These are phyloP conservation scores for Saturnispora kantuleensis DNA, from an alignment of 805 yeast species.

Conservation along the genomic window DNA sequence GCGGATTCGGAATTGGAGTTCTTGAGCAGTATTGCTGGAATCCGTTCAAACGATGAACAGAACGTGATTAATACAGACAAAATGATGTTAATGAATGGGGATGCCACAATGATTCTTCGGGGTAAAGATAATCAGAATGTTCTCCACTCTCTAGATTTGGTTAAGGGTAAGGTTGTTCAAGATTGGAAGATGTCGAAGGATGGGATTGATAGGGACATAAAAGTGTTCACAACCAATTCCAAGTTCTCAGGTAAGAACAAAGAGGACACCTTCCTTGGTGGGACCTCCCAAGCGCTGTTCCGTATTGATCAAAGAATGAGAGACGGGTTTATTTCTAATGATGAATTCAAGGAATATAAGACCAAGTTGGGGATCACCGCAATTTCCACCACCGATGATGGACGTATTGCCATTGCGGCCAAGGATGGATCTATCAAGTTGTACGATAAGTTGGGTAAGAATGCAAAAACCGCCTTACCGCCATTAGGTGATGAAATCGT, in stretches of 20 bases:
- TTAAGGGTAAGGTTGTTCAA: conserved; percentile 73
- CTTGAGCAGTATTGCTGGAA: conserved; percentile 55
- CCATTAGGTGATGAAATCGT: conserved; percentile 69
- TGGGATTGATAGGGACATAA: conserved; percentile 31
- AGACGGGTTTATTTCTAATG: conserved; percentile 45
- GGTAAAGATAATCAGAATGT: conserved; percentile 35
- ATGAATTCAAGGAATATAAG: conserved; percentile 43
- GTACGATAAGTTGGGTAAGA: conserved; percentile 60
- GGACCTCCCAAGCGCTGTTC: conserved; percentile 56
- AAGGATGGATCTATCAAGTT: conserved; percentile 66
- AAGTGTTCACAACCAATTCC: conserved; percentile 55
- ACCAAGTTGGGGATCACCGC: conserved; percentile 48
- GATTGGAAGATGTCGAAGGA: conserved; percentile 56
- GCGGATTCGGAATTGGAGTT: conserved; percentile 49
- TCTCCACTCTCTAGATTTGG: conserved; percentile 68
- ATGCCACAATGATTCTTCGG: conserved; percentile 57
- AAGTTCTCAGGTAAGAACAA: conserved; percentile 66
- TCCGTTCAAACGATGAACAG: conserved; percentile 41
- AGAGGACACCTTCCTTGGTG: conserved; percentile 68
- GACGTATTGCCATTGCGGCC: conserved; percentile 70
- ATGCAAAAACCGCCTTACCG: conserved; percentile 72
- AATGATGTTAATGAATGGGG: conserved; percentile 71
- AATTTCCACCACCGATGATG: conserved; percentile 61
- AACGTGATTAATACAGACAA: conserved; percentile 42
- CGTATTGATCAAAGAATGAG: conserved; percentile 72